These are phyloP conservation scores for Thelonectria olida DNA, from an alignment of 2,329 filamentous ascomycete species.

Conservation along the genomic window DNA sequence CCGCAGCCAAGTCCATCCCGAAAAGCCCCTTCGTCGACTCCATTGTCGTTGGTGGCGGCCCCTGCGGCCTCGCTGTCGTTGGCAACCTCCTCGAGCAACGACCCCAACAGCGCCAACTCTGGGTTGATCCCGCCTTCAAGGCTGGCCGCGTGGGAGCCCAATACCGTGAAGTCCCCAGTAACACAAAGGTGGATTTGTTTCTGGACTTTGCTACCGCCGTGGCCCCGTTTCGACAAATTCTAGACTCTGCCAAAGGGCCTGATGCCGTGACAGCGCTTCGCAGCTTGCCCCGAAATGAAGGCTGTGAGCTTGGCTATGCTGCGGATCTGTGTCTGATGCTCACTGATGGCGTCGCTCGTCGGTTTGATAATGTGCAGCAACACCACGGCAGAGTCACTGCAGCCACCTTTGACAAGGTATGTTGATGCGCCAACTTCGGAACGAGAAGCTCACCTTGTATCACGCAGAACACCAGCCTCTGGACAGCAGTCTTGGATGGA, in stretches of 20 bases:
- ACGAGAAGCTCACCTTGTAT: not conserved
- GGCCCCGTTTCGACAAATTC: constrained; percentile 61
- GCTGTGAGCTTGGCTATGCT: constrained; percentile 65
- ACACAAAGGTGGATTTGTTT: constrained; percentile 70
- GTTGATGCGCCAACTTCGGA: not conserved
- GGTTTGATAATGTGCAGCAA: constrained; percentile 49
- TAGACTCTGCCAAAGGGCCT: constrained; percentile 55
- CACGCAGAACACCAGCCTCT: constrained; percentile 22
- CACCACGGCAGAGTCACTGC: constrained; percentile 48
- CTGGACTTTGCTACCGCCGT: constrained; percentile 64
- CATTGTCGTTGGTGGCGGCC: constrained; percentile 32
- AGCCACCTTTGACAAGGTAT: constrained; percentile 42
- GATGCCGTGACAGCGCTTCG: constrained; percentile 65
- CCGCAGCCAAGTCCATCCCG: not conserved
- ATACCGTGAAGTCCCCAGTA: constrained; percentile 70
- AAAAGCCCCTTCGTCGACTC: constrained; percentile 46
- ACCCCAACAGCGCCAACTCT: constrained; percentile 57
- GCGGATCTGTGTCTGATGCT: constrained; percentile 62
- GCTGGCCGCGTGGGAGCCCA: constrained; percentile 60
- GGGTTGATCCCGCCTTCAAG: constrained; percentile 67
- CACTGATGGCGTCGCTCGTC: constrained; percentile 52
- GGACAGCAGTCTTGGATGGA: constrained; percentile 39
- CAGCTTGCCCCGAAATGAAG: constrained; percentile 63
- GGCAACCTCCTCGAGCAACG: constrained; percentile 67
- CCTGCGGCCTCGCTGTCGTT: constrained; percentile 63